phyloP scores from a whole-genome alignment of 306 rosid species.

The Begonia fuchsioides region DNA sequence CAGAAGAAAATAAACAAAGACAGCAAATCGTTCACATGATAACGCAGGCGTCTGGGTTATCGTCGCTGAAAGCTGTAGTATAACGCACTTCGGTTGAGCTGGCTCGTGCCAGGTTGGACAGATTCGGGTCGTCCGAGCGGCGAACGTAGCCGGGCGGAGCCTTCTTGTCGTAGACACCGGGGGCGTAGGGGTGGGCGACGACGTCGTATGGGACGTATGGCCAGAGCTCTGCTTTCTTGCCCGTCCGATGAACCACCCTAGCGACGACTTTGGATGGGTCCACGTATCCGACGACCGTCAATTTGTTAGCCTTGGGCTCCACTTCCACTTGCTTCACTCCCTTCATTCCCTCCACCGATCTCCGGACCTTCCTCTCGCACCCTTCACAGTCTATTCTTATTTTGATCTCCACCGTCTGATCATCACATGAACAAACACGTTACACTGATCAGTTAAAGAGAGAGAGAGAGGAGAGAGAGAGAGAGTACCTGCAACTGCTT shows the following conservation, averaged over 20 bases:
- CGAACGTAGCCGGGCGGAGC: conserved; percentile 82
- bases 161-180: conserved; percentile 55
- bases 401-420: conserved; percentile 76
- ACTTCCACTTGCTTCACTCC: conserved; percentile 54
- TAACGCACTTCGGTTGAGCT: conserved; percentile 66
- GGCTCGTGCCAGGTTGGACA: conserved; percentile 51
- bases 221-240: conserved; percentile 73
- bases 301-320: conserved; percentile 54
- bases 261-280: conserved; percentile 52
- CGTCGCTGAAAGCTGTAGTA: conserved; percentile 83
- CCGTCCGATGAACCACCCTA: conserved; percentile 58
- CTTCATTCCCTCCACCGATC: conserved; percentile 61
- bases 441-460: too few relatives aligned
- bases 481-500: conserved; percentile 54
- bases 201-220: conserved; percentile 78
- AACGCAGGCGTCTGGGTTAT: conserved; percentile 50
- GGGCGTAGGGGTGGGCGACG: conserved; percentile 65
- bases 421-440: too few relatives aligned
- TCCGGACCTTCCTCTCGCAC: conserved; percentile 63
- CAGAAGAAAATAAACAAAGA: too few relatives aligned
- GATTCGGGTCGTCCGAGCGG: conserved; percentile 17
- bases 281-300: conserved; percentile 55
- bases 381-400: conserved; percentile 89
- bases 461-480: too few relatives aligned
- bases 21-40: conserved; percentile 68